Evolutionary conservation across 768 basidiomycete species (phyloP).

Genomic region (Hygrocybe punicea): DNA sequence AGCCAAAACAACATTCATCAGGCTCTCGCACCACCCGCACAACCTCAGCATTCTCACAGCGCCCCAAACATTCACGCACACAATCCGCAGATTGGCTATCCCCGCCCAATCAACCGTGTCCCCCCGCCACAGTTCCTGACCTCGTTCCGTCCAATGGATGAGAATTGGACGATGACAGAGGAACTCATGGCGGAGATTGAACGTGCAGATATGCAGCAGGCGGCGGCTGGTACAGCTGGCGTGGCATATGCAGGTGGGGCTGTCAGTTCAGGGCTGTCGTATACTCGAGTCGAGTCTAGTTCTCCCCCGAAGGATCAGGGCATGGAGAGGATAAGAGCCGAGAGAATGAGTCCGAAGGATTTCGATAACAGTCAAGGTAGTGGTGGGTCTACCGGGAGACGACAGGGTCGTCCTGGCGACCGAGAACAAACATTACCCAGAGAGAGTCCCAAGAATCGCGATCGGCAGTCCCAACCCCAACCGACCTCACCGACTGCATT

Average conservation of each 20-base stretch:
- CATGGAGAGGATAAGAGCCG: conserved; percentile 54
- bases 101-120: conserved; percentile 61
- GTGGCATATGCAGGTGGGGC: conserved; percentile 17
- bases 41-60: conserved; percentile 29
- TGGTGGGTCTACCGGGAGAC: not conserved
- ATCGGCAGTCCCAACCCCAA: conserved; percentile 24
- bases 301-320: conserved; percentile 51
- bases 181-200: conserved; percentile 72
- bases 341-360: conserved; percentile 56
- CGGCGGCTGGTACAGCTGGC: conserved; percentile 14
- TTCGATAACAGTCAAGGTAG: conserved; percentile 19
- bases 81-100: conserved; percentile 34
- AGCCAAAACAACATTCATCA: conserved; percentile 5
- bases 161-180: conserved; percentile 64
- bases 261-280: conserved; percentile 21
- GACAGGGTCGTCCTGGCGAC: conserved; percentile 33
- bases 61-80: conserved; percentile 40
- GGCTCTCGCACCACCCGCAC: not conserved
- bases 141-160: conserved; percentile 52
- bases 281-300: conserved; percentile 33
- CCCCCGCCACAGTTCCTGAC: conserved; percentile 54
- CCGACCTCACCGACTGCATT: conserved; percentile 36
- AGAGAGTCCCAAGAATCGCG: conserved; percentile 45
- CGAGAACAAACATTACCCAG: conserved; percentile 43
- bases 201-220: conserved; percentile 61